Conservation (phyloP, 2,329 filamentous ascomycete genomes). For the Aspergillus calidoustus region DNA sequence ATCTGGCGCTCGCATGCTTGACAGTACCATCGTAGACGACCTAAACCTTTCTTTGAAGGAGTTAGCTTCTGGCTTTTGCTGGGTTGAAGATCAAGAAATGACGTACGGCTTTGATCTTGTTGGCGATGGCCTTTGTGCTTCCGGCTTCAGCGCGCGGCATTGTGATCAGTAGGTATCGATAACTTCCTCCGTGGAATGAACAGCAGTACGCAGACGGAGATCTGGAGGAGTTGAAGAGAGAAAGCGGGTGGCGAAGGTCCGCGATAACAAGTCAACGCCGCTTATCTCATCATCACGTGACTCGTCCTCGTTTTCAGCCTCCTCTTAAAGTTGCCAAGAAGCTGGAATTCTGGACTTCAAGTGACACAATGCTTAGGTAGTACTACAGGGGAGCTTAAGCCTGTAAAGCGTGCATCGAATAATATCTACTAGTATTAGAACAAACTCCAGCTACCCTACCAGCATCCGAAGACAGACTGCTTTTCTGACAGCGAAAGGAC, state of each 20-base stretch:
- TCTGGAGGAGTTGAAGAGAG: neutral
- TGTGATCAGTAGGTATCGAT: constrained; percentile 38
- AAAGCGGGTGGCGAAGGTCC: constrained; percentile 12
- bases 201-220: neutral
- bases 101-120: constrained; percentile 81
- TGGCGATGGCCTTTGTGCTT: constrained; percentile 85
- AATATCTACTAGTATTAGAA: constrained; percentile 21
- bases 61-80: constrained; percentile 16
- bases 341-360: neutral
- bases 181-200: neutral
- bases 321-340: no score
- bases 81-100: constrained; percentile 47
- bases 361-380: neutral
- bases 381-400: neutral
- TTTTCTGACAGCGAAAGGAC: constrained; percentile 29
- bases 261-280: neutral
- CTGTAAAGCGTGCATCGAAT: constrained; percentile 2
- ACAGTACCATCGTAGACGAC: constrained; percentile 91
- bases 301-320: no score
- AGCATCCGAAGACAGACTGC: constrained; percentile 24
- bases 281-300: constrained; percentile 9
- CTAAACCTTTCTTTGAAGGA: constrained; percentile 52
- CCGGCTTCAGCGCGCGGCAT: constrained; percentile 95
- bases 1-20: constrained; percentile 77
- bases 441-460: constrained; percentile 33